Evolutionary conservation across 1,139 yeast species (phyloP), one percentile per base, ranked within the genome.

Genomic region (Scheffersomyces segobiensis): DNA sequence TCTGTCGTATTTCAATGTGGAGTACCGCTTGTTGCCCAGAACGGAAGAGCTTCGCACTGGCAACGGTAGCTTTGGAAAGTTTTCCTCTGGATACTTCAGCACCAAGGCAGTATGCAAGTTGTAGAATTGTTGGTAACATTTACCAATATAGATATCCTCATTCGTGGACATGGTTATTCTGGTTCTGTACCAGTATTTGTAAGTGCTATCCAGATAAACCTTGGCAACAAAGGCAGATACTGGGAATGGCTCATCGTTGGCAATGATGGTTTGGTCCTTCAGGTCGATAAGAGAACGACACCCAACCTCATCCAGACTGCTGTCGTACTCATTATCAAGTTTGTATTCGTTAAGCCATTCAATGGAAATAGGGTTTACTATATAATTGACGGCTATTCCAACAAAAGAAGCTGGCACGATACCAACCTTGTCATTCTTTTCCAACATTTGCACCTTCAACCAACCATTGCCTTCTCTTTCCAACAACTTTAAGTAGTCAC

Each of bases 391-490:
- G 22, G 65, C 68, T 18, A 70, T 69, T 22, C 65, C 67, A 12
- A 69, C 71, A 54, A 67, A 69, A 52, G 68, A 67, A 5, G 72
- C 70, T 10, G 73, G 73, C 21, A 70, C 63, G 10, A 65, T 59
- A 5, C 73, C 73, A 17, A 59, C 54, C 18, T 57, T 56, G 54
- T 63, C 66, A 42, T 59, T 60, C 49, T 61, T 58, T 56, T 69
- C 71, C 57, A 71, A 64, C 46, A 63, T 57, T 53, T 70, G 71
- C 14, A 70, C 73, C 55, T 62, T 59, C 39, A 71, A 53, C 73
- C 73, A 69, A 26, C 74, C 74, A 53, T 69, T 68, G 8, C 71
- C 71, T 5, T 70, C 71, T 21, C 73, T 60, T 24, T 67, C 69
- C 6, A 69, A 48, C 26, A 69, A 60, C 57, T 66, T 65, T 55